Base-by-base conservation (phyloP, 306 rosid species). In the Cucurbita pepo region DNA sequence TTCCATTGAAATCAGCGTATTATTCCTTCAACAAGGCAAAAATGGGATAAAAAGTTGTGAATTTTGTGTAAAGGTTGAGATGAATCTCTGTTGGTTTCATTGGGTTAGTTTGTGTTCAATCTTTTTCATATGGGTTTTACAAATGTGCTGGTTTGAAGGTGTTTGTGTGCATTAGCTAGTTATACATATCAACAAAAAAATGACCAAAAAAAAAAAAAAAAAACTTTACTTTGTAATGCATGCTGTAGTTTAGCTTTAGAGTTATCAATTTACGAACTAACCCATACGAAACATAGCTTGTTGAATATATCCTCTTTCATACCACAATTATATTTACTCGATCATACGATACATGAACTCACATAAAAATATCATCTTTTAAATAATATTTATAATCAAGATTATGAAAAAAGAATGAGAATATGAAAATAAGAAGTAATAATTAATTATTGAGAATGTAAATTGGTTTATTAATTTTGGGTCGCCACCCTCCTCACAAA, bases 161-260 rank as follows among this genome's bases (percentile, higher is more conserved):
- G 19, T 69, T 69, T 69, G 57, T 48, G 73, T 48, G 43, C 56
- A 69, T 22, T 34, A 44, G 54, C 8, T 69, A 69, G 56, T 45
- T 64, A 63, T 22, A 65, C 37, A 65, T 65, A 65, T 43, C 71
- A 10, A 64, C 30, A 63, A 63, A 63, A 16, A 5, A 16, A 10
- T 2, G 18, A 8, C 0, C 4, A 40, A 41, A 18, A 41, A 6
- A 21, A 21, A 21, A 21, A 21, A 41, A 41, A n/a, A 19, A 8
- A 8, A 55, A 19, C 9, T 7, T 9, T 12, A 65, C 25, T 43
- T 47, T 48, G 73, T 14, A 47, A 30, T 47, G 41, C 56, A 6
- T 13, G 72, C 45, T 45, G 54, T 65, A 65, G 71, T 65, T 62
- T 65, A 65, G 71, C 16, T n/a, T 41, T 44, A 65, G 54, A 65